Evolutionary conservation across 495 filamentous ascomycete genomes (phyloP).

Genomic region (Patellaria atrata): DNA sequence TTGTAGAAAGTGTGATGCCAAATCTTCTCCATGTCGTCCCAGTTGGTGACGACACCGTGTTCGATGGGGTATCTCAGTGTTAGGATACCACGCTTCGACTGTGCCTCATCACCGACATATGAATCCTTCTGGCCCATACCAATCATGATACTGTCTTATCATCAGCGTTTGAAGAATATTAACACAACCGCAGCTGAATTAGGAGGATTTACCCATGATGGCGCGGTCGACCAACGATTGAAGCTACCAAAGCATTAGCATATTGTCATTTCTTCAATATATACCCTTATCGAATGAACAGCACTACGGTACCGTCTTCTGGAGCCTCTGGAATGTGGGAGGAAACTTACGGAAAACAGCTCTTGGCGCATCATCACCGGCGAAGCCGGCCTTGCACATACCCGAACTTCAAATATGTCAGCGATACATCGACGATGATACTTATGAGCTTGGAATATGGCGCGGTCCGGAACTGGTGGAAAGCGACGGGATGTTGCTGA

Average conservation of each 20-base stretch:
- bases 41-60: conserved; percentile 99
- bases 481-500: conserved; percentile 9
- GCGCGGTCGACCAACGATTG: conserved; percentile 97
- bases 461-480: conserved; percentile 4
- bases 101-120: conserved; percentile 98
- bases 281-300: too few relatives aligned
- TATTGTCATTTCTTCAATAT: too few relatives aligned
- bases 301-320: too few relatives aligned
- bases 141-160: conserved; percentile 84
- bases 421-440: conserved; percentile 7
- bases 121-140: conserved; percentile 99
- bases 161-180: conserved; percentile 24
- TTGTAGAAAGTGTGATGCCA: conserved; percentile 99
- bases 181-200: neutral
- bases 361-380: conserved; percentile 99
- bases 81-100: conserved; percentile 99
- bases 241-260: conserved; percentile 54
- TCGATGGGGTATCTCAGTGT: conserved; percentile 98
- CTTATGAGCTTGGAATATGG: too few relatives aligned
- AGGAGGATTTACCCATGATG: conserved; percentile 86
- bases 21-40: conserved; percentile 99
- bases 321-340: neutral
- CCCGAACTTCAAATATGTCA: conserved; percentile 58
- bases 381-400: conserved; percentile 99
- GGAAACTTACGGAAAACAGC: conserved; percentile 97